A percentile compares a stretch with the other conserved stretches of the same genome.
These are phyloP conservation scores for Spinacia oleracea DNA, from an alignment of 179 eudicot species.

Conservation along the genomic window DNA sequence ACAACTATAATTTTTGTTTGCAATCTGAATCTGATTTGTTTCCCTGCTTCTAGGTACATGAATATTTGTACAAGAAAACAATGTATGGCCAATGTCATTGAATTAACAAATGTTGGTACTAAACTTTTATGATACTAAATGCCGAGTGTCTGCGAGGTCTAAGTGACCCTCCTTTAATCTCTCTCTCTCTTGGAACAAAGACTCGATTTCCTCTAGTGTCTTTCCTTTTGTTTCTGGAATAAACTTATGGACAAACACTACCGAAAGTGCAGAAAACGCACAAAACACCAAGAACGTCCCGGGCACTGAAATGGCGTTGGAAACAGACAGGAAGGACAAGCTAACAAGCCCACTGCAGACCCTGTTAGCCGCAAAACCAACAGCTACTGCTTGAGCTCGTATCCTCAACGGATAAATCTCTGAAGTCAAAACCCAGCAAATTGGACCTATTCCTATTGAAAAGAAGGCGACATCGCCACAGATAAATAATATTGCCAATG, in stretches of 20 bases:
- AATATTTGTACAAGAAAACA: background rate
- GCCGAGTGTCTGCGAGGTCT: constrained; percentile 28
- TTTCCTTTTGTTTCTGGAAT: constrained; percentile 50
- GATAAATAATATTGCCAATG: constrained; percentile 46
- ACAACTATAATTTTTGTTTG: too few species aligned
- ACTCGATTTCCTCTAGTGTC: constrained; percentile 39
- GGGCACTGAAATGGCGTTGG: constrained; percentile 29
- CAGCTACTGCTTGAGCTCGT: constrained; percentile 40
- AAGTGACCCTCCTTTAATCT: constrained; percentile 22
- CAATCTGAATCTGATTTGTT: too few species aligned
- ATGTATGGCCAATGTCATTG: background rate
- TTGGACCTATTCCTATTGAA: constrained; percentile 46
- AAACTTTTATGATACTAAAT: constrained; percentile 15
- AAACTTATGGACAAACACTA: constrained; percentile 32
- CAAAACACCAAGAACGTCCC: constrained; percentile 41
- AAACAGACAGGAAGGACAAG: constrained; percentile 39
- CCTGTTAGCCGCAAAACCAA: constrained; percentile 45
- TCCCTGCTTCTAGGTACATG: too few species aligned
- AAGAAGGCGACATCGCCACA: constrained; percentile 61
- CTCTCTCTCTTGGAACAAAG: constrained; percentile 27
- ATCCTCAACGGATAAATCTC: constrained; percentile 46
- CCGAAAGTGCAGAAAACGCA: constrained; percentile 31
- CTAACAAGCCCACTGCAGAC: constrained; percentile 41
- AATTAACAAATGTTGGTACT: background rate
- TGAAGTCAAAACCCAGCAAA: constrained; percentile 46